Evolutionary conservation across 1,139 yeast genomes (phyloP), one percentile per base, ranked within the genome.

Genomic region (Saccharomyces hybrid): DNA sequence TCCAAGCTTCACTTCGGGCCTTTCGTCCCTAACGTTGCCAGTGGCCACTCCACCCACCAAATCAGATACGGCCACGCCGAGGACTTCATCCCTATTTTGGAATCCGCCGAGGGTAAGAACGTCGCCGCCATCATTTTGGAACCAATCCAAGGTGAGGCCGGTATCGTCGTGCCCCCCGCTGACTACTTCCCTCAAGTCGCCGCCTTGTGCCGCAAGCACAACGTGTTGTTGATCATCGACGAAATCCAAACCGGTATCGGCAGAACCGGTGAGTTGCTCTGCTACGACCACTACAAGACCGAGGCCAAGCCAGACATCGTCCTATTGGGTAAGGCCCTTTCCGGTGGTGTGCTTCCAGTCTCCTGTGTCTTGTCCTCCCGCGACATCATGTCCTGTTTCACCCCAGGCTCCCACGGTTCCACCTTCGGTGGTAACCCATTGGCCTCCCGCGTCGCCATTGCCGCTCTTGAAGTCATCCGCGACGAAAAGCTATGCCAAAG

Each of bases 71-170:
- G 96, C 61, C 82, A 78, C 59, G 82, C 89, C 66, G 96, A 82
- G 69, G 98, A 91, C 68, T 82, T 91, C 55, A 95, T 89, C 72
- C 78, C 78, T 67, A 96, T 96, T 1, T 84, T 89, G 67, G 76
- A 78, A 62, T 82, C 82, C 56, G 13, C 44, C 9, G 93, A 95
- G 29, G 97, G 97, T 60, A 95, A 88, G 71, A 85, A 84, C 70
- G 83, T 91, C 61, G 96, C 96, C 47, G 98, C 96, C 47, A 83
- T 91, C 61, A 76, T 91, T 61, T 82, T 91, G 63, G 99, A 91
- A 74, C 98, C 98, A 59, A 91, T 91, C 66, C 99, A 91, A 73
- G 99, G 99, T 71, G 99, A 91, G 73, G 99, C 99, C 41, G 99
- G 98, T 64, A 91, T 91, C 62, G 95, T 91, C 42, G 96, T 91